A percentile compares a stretch with the other conserved stretches of the same genome.
Evolutionary conservation across 2,329 filamentous ascomycete species (phyloP).

Genomic region (Trichoderma afroharzianum): DNA sequence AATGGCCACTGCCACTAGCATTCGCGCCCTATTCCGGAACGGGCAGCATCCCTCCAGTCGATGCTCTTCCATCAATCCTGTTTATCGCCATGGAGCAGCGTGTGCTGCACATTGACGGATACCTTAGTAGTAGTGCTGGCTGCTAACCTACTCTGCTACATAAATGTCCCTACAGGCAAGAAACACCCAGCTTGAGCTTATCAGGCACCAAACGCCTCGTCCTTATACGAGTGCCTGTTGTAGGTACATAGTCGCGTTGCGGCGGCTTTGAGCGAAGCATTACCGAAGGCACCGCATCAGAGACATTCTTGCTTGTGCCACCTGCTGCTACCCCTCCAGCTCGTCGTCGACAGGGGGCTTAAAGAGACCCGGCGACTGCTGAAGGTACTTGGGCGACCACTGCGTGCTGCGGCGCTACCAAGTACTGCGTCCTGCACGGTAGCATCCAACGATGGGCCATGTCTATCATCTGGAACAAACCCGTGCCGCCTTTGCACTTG

Average conservation of each 20-base stretch:
- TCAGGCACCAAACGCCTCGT: background rate
- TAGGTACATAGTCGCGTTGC: background rate
- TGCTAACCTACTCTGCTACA: background rate
- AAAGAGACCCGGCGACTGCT: background rate
- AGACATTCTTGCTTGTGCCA: too few relatives aligned
- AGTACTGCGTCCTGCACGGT: background rate
- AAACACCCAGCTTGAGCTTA: background rate
- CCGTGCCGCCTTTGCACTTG: background rate
- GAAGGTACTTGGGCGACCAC: background rate
- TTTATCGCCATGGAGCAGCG: background rate
- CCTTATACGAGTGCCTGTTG: background rate
- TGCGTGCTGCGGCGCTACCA: background rate
- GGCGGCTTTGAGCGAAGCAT: background rate
- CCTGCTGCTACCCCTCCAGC: conserved; percentile 3
- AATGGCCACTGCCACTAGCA: background rate
- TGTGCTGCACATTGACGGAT: background rate
- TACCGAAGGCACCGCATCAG: background rate
- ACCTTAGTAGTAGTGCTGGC: too few relatives aligned
- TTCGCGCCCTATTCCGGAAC: background rate
- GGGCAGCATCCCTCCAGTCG: background rate
- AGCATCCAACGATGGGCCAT: background rate
- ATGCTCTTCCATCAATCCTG: background rate
- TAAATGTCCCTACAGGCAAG: background rate
- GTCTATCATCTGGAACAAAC: background rate
- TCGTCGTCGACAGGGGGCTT: background rate